Conservation (phyloP, 2,329 filamentous ascomycete genomes). For the Calonectria naviculata region DNA sequence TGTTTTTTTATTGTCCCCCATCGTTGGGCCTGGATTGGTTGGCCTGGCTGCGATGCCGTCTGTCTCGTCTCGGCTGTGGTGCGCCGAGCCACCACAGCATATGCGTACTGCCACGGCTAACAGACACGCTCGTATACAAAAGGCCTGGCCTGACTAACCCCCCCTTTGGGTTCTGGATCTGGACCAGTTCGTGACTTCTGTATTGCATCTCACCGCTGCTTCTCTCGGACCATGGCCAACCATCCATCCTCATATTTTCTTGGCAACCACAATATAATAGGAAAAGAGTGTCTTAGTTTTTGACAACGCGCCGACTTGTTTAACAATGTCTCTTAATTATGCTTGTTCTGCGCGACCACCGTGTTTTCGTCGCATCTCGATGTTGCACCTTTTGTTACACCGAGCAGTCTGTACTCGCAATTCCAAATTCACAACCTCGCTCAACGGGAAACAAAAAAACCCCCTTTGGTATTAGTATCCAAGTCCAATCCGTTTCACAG, state of each 20-base stretch:
- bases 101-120: not conserved
- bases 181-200: too few species aligned
- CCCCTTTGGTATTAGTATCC: constrained; percentile 4
- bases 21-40: not conserved
- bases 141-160: not conserved
- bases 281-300: not conserved
- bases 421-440: not conserved
- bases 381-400: not conserved
- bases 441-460: not conserved
- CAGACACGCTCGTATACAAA: not conserved
- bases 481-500: not conserved
- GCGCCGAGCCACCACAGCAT: not conserved
- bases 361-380: not conserved
- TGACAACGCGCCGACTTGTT: not conserved
- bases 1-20: not conserved
- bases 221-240: not conserved
- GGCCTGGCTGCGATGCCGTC: not conserved
- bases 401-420: not conserved
- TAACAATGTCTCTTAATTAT: not conserved
- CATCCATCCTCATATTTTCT: not conserved
- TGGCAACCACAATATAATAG: not conserved
- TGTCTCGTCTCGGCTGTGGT: not conserved
- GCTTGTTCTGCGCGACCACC: not conserved
- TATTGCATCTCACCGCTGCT: too few species aligned
- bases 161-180: not conserved